phyloP scores from a whole-genome alignment of 768 basidiomycete species.

The Termitomyces heimii region DNA sequence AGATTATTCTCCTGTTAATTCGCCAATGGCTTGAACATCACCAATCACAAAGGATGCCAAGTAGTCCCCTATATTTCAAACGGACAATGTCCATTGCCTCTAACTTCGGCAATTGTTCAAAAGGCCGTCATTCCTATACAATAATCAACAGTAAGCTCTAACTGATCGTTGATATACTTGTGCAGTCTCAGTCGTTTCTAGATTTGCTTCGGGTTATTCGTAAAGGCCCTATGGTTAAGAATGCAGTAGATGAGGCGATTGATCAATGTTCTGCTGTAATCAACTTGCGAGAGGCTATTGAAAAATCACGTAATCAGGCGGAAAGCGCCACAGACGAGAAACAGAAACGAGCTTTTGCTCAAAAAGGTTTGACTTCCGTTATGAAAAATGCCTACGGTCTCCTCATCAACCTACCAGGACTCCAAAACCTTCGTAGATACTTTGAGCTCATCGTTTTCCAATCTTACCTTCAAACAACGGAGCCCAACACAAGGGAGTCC shows the following conservation, averaged over 20 bases:
- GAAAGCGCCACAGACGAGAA: conserved; percentile 73
- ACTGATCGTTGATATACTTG: not conserved
- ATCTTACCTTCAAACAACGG: conserved; percentile 77
- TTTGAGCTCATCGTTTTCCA: conserved; percentile 87
- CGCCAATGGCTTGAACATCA: conserved; percentile 70
- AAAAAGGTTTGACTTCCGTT: conserved; percentile 51
- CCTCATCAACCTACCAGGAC: conserved; percentile 33
- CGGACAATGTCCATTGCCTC: conserved; percentile 44
- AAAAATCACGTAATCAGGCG: conserved; percentile 70
- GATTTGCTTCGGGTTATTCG: conserved; percentile 61
- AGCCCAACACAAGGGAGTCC: conserved; percentile 73
- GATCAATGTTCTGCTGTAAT: conserved; percentile 79
- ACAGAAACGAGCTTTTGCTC: conserved; percentile 57
- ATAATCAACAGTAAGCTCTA: conserved; percentile 75
- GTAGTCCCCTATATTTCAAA: conserved; percentile 26
- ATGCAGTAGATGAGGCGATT: conserved; percentile 79
- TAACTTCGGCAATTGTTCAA: conserved; percentile 19
- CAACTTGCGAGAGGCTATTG: conserved; percentile 87
- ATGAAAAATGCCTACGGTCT: not conserved
- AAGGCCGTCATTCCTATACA: conserved; percentile 64
- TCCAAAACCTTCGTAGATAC: conserved; percentile 80
- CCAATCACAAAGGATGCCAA: conserved; percentile 27
- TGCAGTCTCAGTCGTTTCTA: conserved; percentile 2
- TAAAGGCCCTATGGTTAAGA: conserved; percentile 82
- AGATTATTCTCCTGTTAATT: conserved; percentile 81